A percentile compares a stretch with the other conserved stretches of the same genome.
Evolutionary conservation across 257 asterid species (phyloP).

Genomic region (Ligustrum vulgare): DNA sequence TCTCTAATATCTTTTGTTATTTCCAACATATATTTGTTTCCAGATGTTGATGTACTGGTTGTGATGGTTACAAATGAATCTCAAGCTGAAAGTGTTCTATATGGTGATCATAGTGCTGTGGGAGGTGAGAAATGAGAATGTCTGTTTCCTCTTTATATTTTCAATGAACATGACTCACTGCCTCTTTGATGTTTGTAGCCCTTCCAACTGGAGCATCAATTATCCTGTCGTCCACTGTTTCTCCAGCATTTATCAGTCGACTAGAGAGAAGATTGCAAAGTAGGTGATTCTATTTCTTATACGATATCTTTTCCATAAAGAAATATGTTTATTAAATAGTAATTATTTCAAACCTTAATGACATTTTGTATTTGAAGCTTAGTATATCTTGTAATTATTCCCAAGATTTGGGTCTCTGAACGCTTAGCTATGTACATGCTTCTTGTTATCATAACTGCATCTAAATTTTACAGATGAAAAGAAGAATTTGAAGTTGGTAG

Average conservation of each 20-base stretch:
- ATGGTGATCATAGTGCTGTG: slow-evolving; percentile 79
- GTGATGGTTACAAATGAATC: slow-evolving; percentile 94
- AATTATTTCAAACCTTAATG: slow-evolving; percentile 17
- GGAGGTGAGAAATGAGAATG: slow-evolving; percentile 50
- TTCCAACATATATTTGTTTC: slow-evolving; percentile 33
- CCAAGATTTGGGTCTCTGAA: not conserved
- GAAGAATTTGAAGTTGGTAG: slow-evolving; percentile 80
- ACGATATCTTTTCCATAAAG: not conserved
- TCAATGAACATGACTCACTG: slow-evolving; percentile 27
- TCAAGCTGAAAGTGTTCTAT: slow-evolving; percentile 92
- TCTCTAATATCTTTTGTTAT: slow-evolving; percentile 7
- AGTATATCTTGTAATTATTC: not conserved
- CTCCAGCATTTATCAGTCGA: slow-evolving; percentile 88
- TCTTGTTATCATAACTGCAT: slow-evolving; percentile 13
- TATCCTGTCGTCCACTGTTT: slow-evolving; percentile 87
- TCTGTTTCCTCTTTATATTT: slow-evolving; percentile 19
- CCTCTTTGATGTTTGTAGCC: slow-evolving; percentile 52
- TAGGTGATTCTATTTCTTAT: slow-evolving; percentile 39
- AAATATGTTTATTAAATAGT: not conserved
- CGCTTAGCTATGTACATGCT: not conserved
- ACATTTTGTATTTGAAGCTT: slow-evolving; percentile 1
- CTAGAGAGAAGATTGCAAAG: slow-evolving; percentile 80
- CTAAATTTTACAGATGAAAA: slow-evolving; percentile 55
- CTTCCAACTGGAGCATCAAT: slow-evolving; percentile 86
- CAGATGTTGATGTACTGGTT: slow-evolving; percentile 79